A percentile compares a stretch with the other conserved stretches of the same genome.
These are phyloP conservation scores for Eucalyptus lansdowneana DNA, from an alignment of 345 rosid species.

Conservation along the genomic window DNA sequence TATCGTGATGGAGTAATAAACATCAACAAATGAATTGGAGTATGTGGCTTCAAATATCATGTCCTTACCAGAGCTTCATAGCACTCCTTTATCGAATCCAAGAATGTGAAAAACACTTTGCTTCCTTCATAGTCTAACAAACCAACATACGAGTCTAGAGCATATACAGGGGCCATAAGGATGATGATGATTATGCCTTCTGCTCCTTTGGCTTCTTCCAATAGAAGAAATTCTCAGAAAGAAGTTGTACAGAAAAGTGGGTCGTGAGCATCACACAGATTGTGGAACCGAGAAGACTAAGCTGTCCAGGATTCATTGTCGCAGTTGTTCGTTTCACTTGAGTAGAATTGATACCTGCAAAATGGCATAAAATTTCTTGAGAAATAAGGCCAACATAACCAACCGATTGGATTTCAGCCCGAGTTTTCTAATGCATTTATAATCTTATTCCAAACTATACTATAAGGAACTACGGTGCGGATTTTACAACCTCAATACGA, in stretches of 20 bases:
- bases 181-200: constrained; percentile 86
- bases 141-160: constrained; percentile 57
- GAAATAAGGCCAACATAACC: neutral
- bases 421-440: neutral
- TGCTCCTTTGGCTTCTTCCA: constrained; percentile 98
- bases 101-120: constrained; percentile 59
- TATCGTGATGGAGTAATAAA: neutral
- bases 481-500: neutral
- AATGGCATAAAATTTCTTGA: neutral
- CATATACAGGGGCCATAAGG: constrained; percentile 92
- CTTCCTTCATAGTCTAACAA: constrained; percentile 69
- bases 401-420: neutral
- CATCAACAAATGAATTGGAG: neutral
- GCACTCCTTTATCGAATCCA: too few relatives aligned
- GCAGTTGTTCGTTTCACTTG: neutral
- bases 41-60: neutral
- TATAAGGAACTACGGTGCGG: neutral
- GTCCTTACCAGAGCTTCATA: constrained; percentile 74
- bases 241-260: constrained; percentile 69
- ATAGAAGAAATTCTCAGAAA: constrained; percentile 67
- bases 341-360: constrained; percentile 14
- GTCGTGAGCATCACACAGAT: constrained; percentile 51
- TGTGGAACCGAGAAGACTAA: constrained; percentile 47
- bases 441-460: neutral
- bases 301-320: constrained; percentile 36